Percentiles rank a stretch among this genome's conserved stretches.
These are phyloP conservation scores for Xylaria sp. DNA, from an alignment of 2,329 filamentous ascomycete genomes.

Conservation along the genomic window DNA sequence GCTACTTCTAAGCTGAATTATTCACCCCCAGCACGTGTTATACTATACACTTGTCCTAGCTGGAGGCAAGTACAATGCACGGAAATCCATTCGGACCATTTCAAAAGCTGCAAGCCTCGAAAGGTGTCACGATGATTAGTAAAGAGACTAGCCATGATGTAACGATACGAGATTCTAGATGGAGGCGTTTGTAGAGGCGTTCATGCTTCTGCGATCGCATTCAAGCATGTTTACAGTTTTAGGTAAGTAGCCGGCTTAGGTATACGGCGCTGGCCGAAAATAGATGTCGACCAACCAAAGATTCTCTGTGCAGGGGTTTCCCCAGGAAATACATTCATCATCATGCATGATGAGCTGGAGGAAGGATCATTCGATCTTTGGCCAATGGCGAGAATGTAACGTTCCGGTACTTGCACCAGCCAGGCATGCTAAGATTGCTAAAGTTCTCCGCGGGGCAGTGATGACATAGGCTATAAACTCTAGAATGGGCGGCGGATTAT, in stretches of 20 bases:
- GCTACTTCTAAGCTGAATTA: constrained; percentile 9
- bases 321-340: constrained; percentile 14
- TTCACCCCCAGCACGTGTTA: not conserved
- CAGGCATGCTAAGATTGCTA: not conserved
- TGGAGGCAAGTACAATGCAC: not conserved
- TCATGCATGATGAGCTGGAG: constrained; percentile 12
- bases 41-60: constrained; percentile 21
- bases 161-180: constrained; percentile 18
- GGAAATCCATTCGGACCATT: not conserved
- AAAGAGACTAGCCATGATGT: not conserved
- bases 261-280: constrained; percentile 16
- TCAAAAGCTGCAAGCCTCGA: constrained; percentile 9
- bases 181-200: constrained; percentile 2
- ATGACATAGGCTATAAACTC: constrained; percentile 11
- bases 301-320: constrained; percentile 15
- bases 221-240: not conserved
- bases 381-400: constrained; percentile 18
- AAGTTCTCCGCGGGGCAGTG: constrained; percentile 1
- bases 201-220: not conserved
- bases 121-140: constrained; percentile 13
- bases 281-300: not conserved
- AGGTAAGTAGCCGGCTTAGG: not conserved
- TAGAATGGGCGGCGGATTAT: not conserved
- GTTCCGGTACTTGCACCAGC: constrained; percentile 16
- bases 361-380: not conserved